phyloP scores from a whole-genome alignment of 306 rosid genomes.

The Cicer arietinum region DNA sequence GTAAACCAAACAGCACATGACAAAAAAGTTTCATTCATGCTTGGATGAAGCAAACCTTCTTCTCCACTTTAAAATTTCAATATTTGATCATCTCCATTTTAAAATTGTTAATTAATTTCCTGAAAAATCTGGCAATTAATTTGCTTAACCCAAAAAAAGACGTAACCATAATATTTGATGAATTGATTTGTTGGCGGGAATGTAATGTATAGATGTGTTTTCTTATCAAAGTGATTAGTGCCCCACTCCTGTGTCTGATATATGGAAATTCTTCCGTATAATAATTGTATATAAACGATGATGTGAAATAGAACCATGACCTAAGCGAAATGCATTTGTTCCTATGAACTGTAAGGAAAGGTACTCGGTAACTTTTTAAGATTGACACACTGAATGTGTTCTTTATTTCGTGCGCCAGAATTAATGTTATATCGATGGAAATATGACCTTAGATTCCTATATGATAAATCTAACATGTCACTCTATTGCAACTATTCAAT shows the following conservation, averaged over 20 bases:
- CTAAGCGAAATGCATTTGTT: conserved; percentile 46
- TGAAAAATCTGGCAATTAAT: too few species aligned
- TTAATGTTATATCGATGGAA: conserved; percentile 32
- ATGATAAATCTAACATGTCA: conserved; percentile 25
- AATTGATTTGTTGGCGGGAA: not conserved
- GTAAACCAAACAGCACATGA: not conserved
- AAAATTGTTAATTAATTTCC: not conserved
- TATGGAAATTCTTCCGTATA: conserved; percentile 9
- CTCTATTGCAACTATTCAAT: too few species aligned
- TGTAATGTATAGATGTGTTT: too few species aligned
- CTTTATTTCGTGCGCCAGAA: conserved; percentile 39
- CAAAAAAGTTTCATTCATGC: not conserved
- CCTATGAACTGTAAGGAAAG: conserved; percentile 49
- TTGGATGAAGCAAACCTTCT: not conserved
- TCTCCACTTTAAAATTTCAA: not conserved
- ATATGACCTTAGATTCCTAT: conserved; percentile 49
- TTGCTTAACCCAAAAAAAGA: too few species aligned
- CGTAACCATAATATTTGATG: not conserved
- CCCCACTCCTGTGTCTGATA: not conserved
- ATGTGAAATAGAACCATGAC: conserved; percentile 44
- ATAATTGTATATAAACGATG: not conserved
- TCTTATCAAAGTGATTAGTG: conserved; percentile 9
- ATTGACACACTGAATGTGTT: conserved; percentile 34
- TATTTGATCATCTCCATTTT: not conserved
- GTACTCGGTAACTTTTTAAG: conserved; percentile 37